Percentiles rank a stretch among this genome's conserved stretches.
phyloP scores from a whole-genome alignment of 371 early-diverging fungal species.

The Syncephalis fuscata region DNA sequence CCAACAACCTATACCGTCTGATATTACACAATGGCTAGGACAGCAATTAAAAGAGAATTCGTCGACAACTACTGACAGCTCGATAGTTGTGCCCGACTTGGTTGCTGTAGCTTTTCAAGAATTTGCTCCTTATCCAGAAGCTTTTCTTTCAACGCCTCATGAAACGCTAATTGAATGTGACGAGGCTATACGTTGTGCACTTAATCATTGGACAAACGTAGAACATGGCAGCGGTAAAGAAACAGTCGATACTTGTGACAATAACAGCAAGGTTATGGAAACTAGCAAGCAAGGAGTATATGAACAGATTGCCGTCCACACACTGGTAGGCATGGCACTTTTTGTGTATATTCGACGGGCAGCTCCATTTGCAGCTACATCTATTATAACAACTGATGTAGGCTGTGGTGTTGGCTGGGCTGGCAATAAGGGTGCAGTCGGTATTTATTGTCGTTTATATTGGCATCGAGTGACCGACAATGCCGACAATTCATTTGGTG shows the following conservation, averaged over 20 bases:
- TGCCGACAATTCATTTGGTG: too few relatives aligned
- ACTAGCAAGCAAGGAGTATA: background rate
- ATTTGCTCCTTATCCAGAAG: conserved; percentile 15
- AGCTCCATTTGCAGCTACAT: conserved; percentile 11
- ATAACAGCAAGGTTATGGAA: background rate
- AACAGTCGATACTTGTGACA: too few relatives aligned
- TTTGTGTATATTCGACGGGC: conserved; percentile 14
- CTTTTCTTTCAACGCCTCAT: conserved; percentile 12
- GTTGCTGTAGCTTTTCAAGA: conserved; percentile 22
- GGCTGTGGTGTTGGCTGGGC: conserved; percentile 13
- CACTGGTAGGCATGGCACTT: conserved; percentile 15
- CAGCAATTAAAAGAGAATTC: background rate
- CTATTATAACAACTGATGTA: conserved; percentile 7
- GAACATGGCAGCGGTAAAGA: too few relatives aligned
- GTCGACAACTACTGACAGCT: too few relatives aligned
- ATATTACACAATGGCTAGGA: conserved; percentile 3
- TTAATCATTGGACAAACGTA: background rate
- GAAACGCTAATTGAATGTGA: conserved; percentile 8
- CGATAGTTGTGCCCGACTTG: conserved; percentile 20
- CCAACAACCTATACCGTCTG: conserved; percentile 2
- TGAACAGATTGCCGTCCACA: background rate
- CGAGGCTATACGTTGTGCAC: background rate
- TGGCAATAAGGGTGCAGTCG: conserved; percentile 59
- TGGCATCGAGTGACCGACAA: too few relatives aligned
- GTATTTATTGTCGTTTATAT: background rate